Conservation (phyloP, 306 rosid genomes). For the Fragaria iinumae region DNA sequence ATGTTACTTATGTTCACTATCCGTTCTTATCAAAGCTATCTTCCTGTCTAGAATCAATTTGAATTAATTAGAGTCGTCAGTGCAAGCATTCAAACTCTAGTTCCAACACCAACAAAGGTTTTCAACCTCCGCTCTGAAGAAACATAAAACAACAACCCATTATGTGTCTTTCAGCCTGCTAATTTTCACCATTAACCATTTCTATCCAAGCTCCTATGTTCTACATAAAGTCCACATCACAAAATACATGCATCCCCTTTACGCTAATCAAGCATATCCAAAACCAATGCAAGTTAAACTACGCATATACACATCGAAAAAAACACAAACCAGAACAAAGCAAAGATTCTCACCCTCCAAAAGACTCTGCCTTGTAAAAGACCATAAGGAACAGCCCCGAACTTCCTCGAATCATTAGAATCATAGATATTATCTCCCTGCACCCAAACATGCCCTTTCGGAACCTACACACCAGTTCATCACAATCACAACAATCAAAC, state of each 20-base stretch:
- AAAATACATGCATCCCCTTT: no score
- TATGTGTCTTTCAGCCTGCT: not conserved
- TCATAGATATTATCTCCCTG: slow-evolving; percentile 64
- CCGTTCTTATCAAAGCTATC: not conserved
- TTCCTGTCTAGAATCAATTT: not conserved
- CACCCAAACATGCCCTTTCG: slow-evolving; percentile 73
- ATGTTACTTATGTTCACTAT: not conserved
- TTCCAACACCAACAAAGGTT: no score
- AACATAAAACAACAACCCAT: not conserved
- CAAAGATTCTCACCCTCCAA: slow-evolving; percentile 56
- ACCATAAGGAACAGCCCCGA: slow-evolving; percentile 74
- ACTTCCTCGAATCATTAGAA: slow-evolving; percentile 58
- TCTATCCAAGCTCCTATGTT: not conserved
- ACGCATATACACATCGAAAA: not conserved
- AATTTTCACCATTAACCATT: not conserved
- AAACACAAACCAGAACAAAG: not conserved
- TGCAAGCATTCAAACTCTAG: no score
- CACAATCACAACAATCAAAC: not conserved
- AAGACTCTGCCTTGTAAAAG: slow-evolving; percentile 55
- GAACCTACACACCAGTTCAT: slow-evolving; percentile 40
- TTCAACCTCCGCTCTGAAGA: not conserved
- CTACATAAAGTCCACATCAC: not conserved
- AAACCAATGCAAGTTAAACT: not conserved
- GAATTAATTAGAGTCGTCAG: no score
- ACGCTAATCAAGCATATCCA: not conserved